Percentiles rank a stretch among this genome's conserved stretches.
phyloP scores from a whole-genome alignment of 768 basidiomycete genomes.

The Boletus bicolor region DNA sequence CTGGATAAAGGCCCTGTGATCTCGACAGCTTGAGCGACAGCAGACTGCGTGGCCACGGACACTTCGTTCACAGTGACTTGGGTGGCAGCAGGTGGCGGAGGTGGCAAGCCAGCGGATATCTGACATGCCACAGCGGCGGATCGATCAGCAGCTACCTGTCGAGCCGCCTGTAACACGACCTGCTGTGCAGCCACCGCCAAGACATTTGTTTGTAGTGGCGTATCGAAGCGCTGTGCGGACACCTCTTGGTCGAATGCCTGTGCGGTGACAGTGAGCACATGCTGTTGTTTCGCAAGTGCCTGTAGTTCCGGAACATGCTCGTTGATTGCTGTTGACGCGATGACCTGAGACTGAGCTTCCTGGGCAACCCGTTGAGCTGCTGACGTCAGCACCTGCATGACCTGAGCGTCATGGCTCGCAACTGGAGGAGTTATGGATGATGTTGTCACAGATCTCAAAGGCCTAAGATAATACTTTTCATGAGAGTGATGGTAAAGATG shows the following conservation, averaged over 20 bases:
- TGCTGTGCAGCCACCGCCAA: constrained; percentile 78
- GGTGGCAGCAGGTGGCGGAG: constrained; percentile 28
- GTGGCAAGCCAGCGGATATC: constrained; percentile 39
- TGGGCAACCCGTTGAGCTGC: constrained; percentile 77
- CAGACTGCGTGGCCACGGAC: constrained; percentile 64
- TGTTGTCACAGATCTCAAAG: constrained; percentile 32
- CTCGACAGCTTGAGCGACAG: constrained; percentile 80
- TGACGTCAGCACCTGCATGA: constrained; percentile 72
- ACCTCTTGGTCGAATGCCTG: constrained; percentile 73
- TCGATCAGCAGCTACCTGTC: constrained; percentile 53
- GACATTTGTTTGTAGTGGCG: constrained; percentile 46
- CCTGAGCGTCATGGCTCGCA: constrained; percentile 58
- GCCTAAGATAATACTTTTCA: constrained; percentile 11
- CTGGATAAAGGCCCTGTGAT: constrained; percentile 68
- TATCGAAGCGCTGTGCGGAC: constrained; percentile 48
- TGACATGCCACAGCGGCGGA: constrained; percentile 41
- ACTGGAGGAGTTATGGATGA: constrained; percentile 34
- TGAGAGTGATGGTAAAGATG: constrained; percentile 4
- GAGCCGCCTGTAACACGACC: constrained; percentile 75
- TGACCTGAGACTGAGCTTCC: constrained; percentile 66
- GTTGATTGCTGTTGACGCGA: constrained; percentile 48
- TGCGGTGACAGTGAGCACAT: constrained; percentile 69
- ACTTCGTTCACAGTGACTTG: constrained; percentile 57
- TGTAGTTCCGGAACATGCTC: constrained; percentile 50
- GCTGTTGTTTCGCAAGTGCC: constrained; percentile 76